Base-by-base conservation (phyloP, 1,284 basidiomycete genomes). In the Exobasidium rhododendri region DNA sequence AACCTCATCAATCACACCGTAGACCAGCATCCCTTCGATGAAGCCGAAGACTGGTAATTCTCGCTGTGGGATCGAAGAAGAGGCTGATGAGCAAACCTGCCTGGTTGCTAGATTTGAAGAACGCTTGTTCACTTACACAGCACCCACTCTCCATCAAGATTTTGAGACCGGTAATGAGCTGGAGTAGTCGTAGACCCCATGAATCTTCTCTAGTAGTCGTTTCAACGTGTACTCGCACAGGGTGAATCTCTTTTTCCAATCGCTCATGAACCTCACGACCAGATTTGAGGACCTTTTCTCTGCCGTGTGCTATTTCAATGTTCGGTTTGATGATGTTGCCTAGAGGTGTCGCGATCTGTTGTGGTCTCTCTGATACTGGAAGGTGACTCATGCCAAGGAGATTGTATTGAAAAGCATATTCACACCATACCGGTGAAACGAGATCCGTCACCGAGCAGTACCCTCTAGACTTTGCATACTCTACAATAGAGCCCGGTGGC, bases 221-320 rank as follows among this genome's bases (percentile, higher is more conserved):
- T 1, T 80, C 75, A 1, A 91, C 83, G 11, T 79, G 44, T 7
- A 89, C 72, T 62, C 85, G 84, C 30, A 86, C 85, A 0, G 87
- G 84, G 43, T 84, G 84, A 10, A 93, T 82, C 74, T 92, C 88
- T 22, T 83, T 82, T 76, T 96, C 91, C 17, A 96, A 83, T 47
- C 85, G 83, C 68, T 89, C 88, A 80, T 96, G 92, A 0, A 94
- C 89, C 86, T 69, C 32, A 45, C 65, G 44, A 40, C 53, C 63
- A 6, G 43, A 59, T 2, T 62, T 53, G 4, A 76, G 49, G 0
- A 65, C 66, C 20, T 61, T 40, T n/a, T 77, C 70, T 22, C 66
- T 66, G 17, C 61, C 29, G 29, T 60, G 53, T 20, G 73, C 64
- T 5, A 63, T 35, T 0, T 52, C 32, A 1, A 60, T 46, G 11